Evolutionary conservation across 2,329 filamentous ascomycete genomes (phyloP).

Genomic region (Fusarium cicatricum): DNA sequence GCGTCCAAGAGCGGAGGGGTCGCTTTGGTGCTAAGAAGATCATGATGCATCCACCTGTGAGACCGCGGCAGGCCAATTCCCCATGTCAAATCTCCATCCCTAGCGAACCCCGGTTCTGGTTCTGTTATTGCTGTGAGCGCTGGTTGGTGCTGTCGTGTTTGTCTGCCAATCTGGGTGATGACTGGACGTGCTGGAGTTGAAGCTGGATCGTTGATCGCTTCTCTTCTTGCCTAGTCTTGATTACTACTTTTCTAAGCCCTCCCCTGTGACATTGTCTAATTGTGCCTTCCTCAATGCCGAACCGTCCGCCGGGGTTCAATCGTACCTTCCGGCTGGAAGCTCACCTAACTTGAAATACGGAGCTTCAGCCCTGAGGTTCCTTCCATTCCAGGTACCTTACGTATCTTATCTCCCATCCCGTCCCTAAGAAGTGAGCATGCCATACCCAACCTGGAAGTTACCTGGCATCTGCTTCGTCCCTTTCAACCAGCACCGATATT

Average conservation of each 20-base stretch:
- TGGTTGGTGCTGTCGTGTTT: neutral
- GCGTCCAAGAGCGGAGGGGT: slow-evolving; percentile 9
- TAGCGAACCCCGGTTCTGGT: neutral
- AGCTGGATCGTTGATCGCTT: slow-evolving; percentile 27
- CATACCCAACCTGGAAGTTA: too few species aligned
- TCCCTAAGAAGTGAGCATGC: neutral
- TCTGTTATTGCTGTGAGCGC: neutral
- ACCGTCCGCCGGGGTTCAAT: neutral
- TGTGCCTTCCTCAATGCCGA: slow-evolving; percentile 8
- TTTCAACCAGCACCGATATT: slow-evolving; percentile 1
- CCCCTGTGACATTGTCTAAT: neutral
- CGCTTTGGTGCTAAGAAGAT: slow-evolving; percentile 22
- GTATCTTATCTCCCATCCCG: too few species aligned
- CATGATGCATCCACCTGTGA: slow-evolving; percentile 20
- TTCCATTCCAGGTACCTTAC: too few species aligned
- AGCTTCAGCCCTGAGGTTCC: neutral
- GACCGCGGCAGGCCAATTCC: slow-evolving; percentile 30
- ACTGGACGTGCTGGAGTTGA: slow-evolving; percentile 1
- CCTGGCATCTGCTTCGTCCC: too few species aligned
- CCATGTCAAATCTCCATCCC: slow-evolving; percentile 31
- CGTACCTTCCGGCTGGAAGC: neutral
- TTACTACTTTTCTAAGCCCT: neutral
- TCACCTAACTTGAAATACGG: slow-evolving; percentile 18
- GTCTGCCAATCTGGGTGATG: too few species aligned
- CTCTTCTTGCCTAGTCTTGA: slow-evolving; percentile 2